Evolutionary conservation across 2,329 filamentous ascomycete species (phyloP).

Genomic region (Falciphora oryzae): DNA sequence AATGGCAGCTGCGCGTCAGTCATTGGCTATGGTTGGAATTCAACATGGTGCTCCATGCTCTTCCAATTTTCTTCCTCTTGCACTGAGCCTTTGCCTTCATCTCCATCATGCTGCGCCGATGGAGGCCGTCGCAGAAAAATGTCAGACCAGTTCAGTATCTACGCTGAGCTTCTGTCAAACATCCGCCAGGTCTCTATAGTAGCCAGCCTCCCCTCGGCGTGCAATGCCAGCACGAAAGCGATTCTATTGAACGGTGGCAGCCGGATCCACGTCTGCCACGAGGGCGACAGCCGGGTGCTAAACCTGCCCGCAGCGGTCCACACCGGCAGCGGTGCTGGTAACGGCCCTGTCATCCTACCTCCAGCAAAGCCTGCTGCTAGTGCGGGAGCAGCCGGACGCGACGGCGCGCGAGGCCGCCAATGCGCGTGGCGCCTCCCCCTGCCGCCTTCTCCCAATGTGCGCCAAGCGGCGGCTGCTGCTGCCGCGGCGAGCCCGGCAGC

Average conservation of each 20-base stretch:
- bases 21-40: too few relatives aligned
- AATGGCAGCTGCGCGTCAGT: not conserved
- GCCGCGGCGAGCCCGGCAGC: slow-evolving; percentile 26
- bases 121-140: slow-evolving; percentile 16
- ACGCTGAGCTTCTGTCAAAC: slow-evolving; percentile 60
- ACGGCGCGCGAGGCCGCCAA: slow-evolving; percentile 14
- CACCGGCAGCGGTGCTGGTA: slow-evolving; percentile 30
- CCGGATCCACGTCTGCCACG: slow-evolving; percentile 43
- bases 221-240: slow-evolving; percentile 36
- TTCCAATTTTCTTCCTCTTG: not conserved
- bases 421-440: slow-evolving; percentile 47
- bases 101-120: not conserved
- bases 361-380: too few relatives aligned
- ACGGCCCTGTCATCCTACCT: slow-evolving; percentile 13
- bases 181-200: slow-evolving; percentile 59
- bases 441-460: slow-evolving; percentile 11
- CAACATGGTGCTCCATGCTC: too few relatives aligned
- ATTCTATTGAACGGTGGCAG: slow-evolving; percentile 39
- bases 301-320: slow-evolving; percentile 38
- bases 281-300: slow-evolving; percentile 28
- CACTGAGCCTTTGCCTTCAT: not conserved
- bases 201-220: slow-evolving; percentile 41
- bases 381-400: slow-evolving; percentile 15
- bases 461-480: slow-evolving; percentile 16
- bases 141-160: slow-evolving; percentile 31